Conservation (phyloP, 2,329 filamentous ascomycete species). For the Hypocreales sp. region DNA sequence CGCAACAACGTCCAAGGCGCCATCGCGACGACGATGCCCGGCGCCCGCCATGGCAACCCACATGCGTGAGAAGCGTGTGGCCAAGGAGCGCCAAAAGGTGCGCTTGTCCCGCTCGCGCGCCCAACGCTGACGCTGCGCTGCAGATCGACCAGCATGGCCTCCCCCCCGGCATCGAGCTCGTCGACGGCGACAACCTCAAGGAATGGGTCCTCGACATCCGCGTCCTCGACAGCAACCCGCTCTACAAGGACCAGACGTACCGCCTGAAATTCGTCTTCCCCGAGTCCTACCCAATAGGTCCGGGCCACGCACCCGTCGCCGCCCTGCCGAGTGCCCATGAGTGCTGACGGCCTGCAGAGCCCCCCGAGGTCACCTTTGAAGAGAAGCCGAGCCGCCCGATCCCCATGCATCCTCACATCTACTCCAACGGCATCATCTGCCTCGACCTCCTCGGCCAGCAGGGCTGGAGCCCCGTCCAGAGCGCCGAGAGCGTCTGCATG, state of each 20-base stretch:
- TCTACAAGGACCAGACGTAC: constrained; percentile 70
- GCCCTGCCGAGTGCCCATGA: not conserved
- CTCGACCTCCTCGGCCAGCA: constrained; percentile 77
- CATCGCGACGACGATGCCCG: constrained; percentile 2
- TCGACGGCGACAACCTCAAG: constrained; percentile 56
- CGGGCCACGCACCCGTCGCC: constrained; percentile 4
- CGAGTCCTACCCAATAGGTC: constrained; percentile 79
- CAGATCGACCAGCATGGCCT: constrained; percentile 39
- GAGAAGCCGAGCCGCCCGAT: constrained; percentile 50
- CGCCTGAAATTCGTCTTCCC: constrained; percentile 80
- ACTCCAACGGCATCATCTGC: constrained; percentile 97
- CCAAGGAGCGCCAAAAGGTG: constrained; percentile 15
- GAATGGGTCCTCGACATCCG: constrained; percentile 88
- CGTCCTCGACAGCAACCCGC: constrained; percentile 78
- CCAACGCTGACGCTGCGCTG: constrained; percentile 4
- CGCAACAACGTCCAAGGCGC: no score
- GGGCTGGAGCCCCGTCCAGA: constrained; percentile 94
- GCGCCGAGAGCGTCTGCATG: constrained; percentile 93
- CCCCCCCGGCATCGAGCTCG: constrained; percentile 60
- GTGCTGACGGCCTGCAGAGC: constrained; percentile 39
- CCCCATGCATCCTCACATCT: constrained; percentile 93
- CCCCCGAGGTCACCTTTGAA: constrained; percentile 86
- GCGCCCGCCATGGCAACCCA: constrained; percentile 9
- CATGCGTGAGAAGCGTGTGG: constrained; percentile 12
- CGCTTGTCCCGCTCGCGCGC: no score